Evolutionary conservation across 179 eudicot genomes (phyloP), one percentile per base, ranked within the genome.

Genomic region (Spinacia oleracea): DNA sequence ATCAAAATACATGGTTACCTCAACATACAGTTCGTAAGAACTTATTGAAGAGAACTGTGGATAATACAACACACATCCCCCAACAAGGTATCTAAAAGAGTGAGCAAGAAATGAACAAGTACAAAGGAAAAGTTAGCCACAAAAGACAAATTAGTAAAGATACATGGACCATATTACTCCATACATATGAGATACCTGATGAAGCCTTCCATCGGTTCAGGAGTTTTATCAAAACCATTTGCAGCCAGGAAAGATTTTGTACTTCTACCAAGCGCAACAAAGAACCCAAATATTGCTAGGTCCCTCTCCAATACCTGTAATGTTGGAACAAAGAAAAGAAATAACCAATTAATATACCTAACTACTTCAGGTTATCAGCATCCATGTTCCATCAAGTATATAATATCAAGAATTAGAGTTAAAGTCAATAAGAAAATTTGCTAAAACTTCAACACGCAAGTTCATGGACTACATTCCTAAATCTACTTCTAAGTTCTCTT

Each of bases 11-110:
- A 86, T 70, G 80, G 98, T 89, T 69, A 93, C 98, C 93, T 95
- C 98, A 70, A 95, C 98, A 89, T 90, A 95, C 58, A 91, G 91
- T 80, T 95, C 97, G 86, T 95, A 95, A 81, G 98, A 93, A 80
- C 98, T 93, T 77, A 95, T 93, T 43, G 97, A 87, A 60, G 98
- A 87, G 78, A 95, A 91, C 91, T 95, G 98, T 69, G 98, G 98
- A 88, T 95, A 95, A 83, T 88, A 91, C 66, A 95, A 69, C 63
- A 95, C 95, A 80, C 95, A 90, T 69, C 98, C 98, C n/a, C 98
- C 97, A 71, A 93, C 86, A 77, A 93, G 90, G 85, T 89, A 90
- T 79, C 98, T 95, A 87, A 43, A 48, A 45, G 25, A 80, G 76
- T 67, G 58, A 78, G 45, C 76, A 42, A 74, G 42, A 3, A 74